phyloP scores from a whole-genome alignment of 352 stramenopile species.

The Globisporangium canariense region DNA sequence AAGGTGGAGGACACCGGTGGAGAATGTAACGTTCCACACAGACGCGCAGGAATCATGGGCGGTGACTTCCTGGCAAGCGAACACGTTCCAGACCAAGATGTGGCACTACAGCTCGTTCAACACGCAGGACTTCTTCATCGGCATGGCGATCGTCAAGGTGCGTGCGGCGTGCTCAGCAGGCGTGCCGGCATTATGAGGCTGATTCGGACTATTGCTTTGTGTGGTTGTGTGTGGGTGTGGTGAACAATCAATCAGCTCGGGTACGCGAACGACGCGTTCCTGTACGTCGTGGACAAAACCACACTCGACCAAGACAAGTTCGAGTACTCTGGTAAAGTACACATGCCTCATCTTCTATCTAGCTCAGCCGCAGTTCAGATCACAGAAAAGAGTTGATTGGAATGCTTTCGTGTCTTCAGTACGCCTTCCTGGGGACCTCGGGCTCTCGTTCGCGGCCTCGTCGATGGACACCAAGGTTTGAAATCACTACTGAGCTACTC shows the following conservation, averaged over 20 bases:
- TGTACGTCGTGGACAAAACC: conserved; percentile 48
- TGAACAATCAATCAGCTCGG: conserved; percentile 19
- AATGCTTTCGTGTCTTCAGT: background rate
- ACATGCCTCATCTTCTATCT: background rate
- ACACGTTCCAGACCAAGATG: conserved; percentile 29
- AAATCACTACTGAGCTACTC: background rate
- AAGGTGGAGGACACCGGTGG: conserved; percentile 23
- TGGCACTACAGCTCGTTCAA: conserved; percentile 48
- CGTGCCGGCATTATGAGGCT: no score
- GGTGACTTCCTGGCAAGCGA: conserved; percentile 5
- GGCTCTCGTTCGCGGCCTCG: conserved; percentile 30
- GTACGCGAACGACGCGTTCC: conserved; percentile 37
- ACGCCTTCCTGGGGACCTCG: conserved; percentile 24
- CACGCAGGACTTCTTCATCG: conserved; percentile 35
- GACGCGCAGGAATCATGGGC: conserved; percentile 10
- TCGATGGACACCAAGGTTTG: conserved; percentile 32
- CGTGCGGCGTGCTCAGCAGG: no score
- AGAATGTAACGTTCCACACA: conserved; percentile 28
- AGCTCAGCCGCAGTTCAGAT: no score
- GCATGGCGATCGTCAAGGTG: conserved; percentile 32
- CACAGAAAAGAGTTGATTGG: no score
- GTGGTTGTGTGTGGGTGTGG: background rate
- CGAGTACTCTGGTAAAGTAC: conserved; percentile 28
- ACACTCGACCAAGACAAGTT: conserved; percentile 27
- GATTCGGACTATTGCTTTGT: background rate